Evolutionary conservation across 331 rosid genomes (phyloP).

Genomic region (Acacia pycnantha): DNA sequence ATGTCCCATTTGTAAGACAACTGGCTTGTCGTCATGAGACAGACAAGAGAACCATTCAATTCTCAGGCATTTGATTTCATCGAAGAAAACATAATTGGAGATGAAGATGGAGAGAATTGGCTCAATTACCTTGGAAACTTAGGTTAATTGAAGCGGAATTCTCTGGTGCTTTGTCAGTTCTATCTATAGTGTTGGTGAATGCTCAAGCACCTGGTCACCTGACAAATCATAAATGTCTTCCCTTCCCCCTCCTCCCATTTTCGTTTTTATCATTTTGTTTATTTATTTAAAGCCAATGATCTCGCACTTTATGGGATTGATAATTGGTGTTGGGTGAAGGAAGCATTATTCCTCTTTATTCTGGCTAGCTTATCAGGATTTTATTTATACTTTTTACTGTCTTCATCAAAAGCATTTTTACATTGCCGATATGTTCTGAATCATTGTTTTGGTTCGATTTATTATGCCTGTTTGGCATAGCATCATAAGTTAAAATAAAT

Average conservation of each 20-base stretch:
- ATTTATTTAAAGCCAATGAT: conserved; percentile 40
- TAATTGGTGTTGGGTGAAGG: conserved; percentile 31
- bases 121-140: conserved; percentile 4
- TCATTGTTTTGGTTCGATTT: not conserved
- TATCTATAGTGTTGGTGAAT: conserved; percentile 31
- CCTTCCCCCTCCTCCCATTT: not conserved
- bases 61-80: conserved; percentile 31
- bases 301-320: conserved; percentile 36
- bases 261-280: conserved; percentile 23
- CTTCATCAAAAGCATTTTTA: not conserved
- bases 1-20: conserved; percentile 79
- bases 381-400: conserved; percentile 34
- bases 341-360: conserved; percentile 34
- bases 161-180: conserved; percentile 22
- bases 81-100: conserved; percentile 14
- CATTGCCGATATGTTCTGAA: not conserved
- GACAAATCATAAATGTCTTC: conserved; percentile 19
- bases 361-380: conserved; percentile 37
- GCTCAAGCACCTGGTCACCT: conserved; percentile 3
- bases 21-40: conserved; percentile 57
- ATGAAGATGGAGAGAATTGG: conserved; percentile 29
- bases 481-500: too few species aligned
- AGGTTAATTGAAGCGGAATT: conserved; percentile 7
- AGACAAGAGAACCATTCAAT: conserved; percentile 1
- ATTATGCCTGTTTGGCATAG: too few species aligned